phyloP scores from a whole-genome alignment of 176 grass and related monocot species.

The Musa troglodytarum region DNA sequence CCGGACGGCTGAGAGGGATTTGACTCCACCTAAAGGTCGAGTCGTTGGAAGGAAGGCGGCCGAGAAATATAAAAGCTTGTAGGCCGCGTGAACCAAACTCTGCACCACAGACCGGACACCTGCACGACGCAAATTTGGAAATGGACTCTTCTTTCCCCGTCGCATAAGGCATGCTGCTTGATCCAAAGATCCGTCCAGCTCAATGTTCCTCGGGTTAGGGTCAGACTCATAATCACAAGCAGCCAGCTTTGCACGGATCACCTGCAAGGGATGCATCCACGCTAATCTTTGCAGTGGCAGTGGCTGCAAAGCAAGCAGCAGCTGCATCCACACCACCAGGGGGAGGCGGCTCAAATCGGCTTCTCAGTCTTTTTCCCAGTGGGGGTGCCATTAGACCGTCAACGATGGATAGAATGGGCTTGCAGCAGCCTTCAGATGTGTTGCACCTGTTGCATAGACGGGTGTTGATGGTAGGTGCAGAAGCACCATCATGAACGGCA shows the following conservation, averaged over 20 bases:
- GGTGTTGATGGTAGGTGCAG: constrained; percentile 40
- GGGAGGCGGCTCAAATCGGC: constrained; percentile 31
- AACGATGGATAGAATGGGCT: constrained; percentile 24
- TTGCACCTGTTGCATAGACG: constrained; percentile 80
- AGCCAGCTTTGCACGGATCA: constrained; percentile 62
- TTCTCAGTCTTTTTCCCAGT: constrained; percentile 37
- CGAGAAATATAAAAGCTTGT: neutral
- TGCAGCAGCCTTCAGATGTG: constrained; percentile 66
- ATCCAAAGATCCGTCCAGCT: constrained; percentile 88
- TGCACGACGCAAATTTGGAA: too few species aligned
- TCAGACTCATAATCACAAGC: constrained; percentile 61
- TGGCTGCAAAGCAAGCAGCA: constrained; percentile 55
- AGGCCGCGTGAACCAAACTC: neutral
- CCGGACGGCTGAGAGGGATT: neutral
- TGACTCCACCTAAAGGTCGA: neutral
- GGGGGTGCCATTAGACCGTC: constrained; percentile 35
- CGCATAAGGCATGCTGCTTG: constrained; percentile 22
- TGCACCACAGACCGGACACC: too few species aligned
- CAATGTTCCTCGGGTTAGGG: constrained; percentile 66
- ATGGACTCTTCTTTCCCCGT: too few species aligned
- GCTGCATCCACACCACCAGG: constrained; percentile 28
- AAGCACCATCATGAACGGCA: constrained; percentile 24
- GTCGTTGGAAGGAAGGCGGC: neutral
- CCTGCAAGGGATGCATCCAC: constrained; percentile 78
- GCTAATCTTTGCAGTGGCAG: constrained; percentile 82